Percentiles rank a stretch among this genome's conserved stretches.
Conservation (phyloP, 306 rosid genomes). For the Acacia acuminata region DNA sequence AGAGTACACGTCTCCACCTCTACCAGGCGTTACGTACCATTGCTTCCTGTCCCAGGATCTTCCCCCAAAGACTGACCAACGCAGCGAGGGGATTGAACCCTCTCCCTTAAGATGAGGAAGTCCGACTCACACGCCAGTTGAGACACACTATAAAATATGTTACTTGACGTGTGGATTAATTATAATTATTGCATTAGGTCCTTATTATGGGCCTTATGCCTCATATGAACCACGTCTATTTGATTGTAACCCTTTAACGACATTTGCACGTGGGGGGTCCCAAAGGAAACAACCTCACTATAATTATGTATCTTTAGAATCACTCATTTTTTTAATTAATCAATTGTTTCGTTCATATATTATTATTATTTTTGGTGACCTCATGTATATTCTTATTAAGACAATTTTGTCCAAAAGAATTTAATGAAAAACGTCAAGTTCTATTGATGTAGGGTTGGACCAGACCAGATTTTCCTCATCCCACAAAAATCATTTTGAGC, state of each 20-base stretch:
- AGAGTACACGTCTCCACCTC: no score
- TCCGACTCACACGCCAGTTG: no score
- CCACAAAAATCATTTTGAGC: not conserved
- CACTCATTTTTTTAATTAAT: not conserved
- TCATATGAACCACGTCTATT: conserved; percentile 26
- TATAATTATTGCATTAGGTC: not conserved
- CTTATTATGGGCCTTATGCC: not conserved
- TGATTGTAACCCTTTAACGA: conserved; percentile 39
- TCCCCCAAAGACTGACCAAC: no score
- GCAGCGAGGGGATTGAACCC: no score
- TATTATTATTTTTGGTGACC: not conserved
- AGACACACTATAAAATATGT: not conserved
- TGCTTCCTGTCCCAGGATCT: no score
- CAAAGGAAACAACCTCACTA: not conserved
- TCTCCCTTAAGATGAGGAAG: no score
- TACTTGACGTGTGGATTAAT: not conserved
- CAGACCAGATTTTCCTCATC: not conserved
- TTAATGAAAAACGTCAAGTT: not conserved
- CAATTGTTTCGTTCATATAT: not conserved
- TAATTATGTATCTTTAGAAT: not conserved
- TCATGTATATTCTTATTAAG: not conserved
- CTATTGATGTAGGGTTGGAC: not conserved
- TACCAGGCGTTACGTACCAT: no score
- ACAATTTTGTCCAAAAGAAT: not conserved
- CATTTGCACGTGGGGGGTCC: conserved; percentile 32